Evolutionary conservation across 768 basidiomycete genomes (phyloP), one percentile per base, ranked within the genome.

Genomic region (Sporobolomyces pararoseus): DNA sequence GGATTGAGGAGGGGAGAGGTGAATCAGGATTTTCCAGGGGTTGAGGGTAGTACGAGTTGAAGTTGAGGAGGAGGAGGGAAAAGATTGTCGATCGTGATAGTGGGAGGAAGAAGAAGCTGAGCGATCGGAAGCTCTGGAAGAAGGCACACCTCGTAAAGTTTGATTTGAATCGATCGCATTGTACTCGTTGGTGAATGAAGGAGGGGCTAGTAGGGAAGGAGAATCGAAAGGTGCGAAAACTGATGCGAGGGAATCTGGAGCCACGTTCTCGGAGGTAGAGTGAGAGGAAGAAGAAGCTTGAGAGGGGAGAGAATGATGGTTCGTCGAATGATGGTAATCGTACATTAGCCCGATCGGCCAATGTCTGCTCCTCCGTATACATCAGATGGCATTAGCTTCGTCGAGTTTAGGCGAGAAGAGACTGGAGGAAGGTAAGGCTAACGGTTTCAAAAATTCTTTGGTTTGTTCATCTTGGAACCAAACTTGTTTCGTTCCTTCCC

Each of bases 301-400:
- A 42, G 53, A 63, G 52, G 39, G 25, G 76, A 71, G 55, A 39
- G 32, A 55, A 35, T 42, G 75, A 46, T 27, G 86, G 85, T 51
- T 68, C 88, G 44, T 34, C 34, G 37, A 19, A 37, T 86, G 34
- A 84, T 84, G 86, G 79, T 86, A 91, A 80, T 90, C 93, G 78
- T 94, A 94, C 70, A 98, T 86, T 49, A 98, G 83, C 37, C 96
- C 96, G 66, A 99, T 86, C 57, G 95, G 88, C 96, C 95, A 98
- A 79, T 99, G 94, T 94, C 96, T 99, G 77, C 5, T 0, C 13
- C 23, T 14, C 49, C 37, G n/a, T 31, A 27, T 29, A 27, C 21
- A 34, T 4, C 0, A 17, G 61, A 19, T 32, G 39, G 27, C 9
- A 17, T 34, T 14, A 52, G 32, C 34, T 29, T 1, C 3, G 32